These are phyloP conservation scores for Chaetoceros tenuissimus DNA, from an alignment of 108 stramenopile species.

Conservation along the genomic window DNA sequence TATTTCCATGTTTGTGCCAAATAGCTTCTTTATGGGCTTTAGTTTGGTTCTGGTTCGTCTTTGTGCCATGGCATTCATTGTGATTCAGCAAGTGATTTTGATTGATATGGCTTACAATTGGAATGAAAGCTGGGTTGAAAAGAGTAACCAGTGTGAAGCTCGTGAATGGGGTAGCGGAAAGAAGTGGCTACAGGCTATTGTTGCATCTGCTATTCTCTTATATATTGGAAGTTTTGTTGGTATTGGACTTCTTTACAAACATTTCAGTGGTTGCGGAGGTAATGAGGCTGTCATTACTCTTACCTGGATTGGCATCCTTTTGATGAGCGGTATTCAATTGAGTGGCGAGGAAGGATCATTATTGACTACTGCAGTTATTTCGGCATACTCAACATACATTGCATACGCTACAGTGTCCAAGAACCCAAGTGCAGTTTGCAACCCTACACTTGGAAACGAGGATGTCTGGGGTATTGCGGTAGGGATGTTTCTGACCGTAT, in stretches of 20 bases:
- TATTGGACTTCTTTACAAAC: conserved; percentile 65
- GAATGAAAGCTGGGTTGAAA: conserved; percentile 81
- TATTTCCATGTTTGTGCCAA: conserved; percentile 65
- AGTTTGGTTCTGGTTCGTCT: conserved; percentile 65
- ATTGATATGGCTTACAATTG: conserved; percentile 83
- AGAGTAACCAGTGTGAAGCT: conserved; percentile 55
- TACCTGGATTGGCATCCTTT: conserved; percentile 56
- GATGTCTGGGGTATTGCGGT: conserved; percentile 58
- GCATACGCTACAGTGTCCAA: conserved; percentile 35
- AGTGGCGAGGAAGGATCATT: conserved; percentile 68
- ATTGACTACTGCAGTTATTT: conserved; percentile 71
- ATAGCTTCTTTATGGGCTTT: conserved; percentile 57
- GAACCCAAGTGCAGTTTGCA: conserved; percentile 74
- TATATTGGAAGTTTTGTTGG: conserved; percentile 54
- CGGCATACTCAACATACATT: conserved; percentile 79
- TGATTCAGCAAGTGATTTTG: conserved; percentile 75
- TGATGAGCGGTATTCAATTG: conserved; percentile 55
- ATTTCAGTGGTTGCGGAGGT: conserved; percentile 66
- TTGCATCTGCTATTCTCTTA: conserved; percentile 41
- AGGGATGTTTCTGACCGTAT: conserved; percentile 63
- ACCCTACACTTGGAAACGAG: conserved; percentile 65
- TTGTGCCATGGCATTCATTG: conserved; percentile 61
- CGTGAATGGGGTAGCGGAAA: conserved; percentile 62
- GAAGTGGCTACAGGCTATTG: conserved; percentile 75
- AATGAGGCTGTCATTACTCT: conserved; percentile 80